Percentiles rank a stretch among this genome's conserved stretches.
Evolutionary conservation across 2,329 filamentous ascomycete genomes (phyloP).

Genomic region (Cladosporium sp.): DNA sequence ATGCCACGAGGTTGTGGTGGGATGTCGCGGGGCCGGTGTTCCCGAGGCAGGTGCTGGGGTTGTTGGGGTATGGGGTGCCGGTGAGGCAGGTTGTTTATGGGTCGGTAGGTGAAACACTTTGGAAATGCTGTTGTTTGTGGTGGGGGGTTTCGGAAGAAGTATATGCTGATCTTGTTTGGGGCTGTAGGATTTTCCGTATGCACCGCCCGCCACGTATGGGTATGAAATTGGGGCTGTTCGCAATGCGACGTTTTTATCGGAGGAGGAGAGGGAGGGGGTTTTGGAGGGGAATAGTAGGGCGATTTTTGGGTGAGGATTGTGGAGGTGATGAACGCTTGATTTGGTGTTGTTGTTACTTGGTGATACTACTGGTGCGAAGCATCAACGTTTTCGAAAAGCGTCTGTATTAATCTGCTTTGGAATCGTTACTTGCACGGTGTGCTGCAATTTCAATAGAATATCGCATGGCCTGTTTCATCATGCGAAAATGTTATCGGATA

Average conservation of each 20-base stretch:
- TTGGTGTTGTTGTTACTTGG: not conserved
- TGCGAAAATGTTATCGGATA: not conserved
- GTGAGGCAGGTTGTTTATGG: slow-evolving; percentile 41
- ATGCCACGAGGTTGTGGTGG: slow-evolving; percentile 27
- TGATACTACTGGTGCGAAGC: not conserved
- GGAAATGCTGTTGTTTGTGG: not conserved
- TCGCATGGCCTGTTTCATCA: not conserved
- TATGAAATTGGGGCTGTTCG: slow-evolving; percentile 20
- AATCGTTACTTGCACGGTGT: not conserved
- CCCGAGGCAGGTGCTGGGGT: slow-evolving; percentile 40
- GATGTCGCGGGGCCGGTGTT: slow-evolving; percentile 43
- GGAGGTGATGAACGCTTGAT: not conserved
- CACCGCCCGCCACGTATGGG: slow-evolving; percentile 18
- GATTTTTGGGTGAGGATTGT: not conserved
- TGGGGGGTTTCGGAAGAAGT: not conserved
- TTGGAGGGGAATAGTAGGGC: slow-evolving; percentile 16
- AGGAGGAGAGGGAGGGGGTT: slow-evolving; percentile 19
- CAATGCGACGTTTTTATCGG: slow-evolving; percentile 20
- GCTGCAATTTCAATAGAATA: not conserved
- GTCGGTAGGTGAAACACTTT: slow-evolving; percentile 32
- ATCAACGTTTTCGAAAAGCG: not conserved
- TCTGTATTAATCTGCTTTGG: not conserved
- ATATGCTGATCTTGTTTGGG: not conserved
- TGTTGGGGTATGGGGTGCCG: slow-evolving; percentile 38
- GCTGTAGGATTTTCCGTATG: slow-evolving; percentile 24